A percentile compares a stretch with the other conserved stretches of the same genome.
Evolutionary conservation across 495 filamentous ascomycete genomes (phyloP).

Genomic region (Penicillium canariense): DNA sequence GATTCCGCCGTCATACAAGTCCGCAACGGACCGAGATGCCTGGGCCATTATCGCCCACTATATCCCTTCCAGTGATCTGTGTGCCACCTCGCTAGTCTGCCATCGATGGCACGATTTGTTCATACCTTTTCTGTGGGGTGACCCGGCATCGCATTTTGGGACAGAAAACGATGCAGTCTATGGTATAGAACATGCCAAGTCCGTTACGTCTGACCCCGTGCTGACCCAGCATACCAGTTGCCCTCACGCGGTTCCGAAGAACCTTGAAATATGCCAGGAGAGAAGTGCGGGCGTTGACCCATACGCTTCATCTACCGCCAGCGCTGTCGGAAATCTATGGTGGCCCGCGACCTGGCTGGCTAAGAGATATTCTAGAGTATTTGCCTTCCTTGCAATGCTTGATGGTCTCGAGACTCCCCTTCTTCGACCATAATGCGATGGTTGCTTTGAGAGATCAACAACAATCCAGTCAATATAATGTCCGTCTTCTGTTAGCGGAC

Average conservation of each 20-base stretch:
- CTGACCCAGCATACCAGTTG: conserved; percentile 40
- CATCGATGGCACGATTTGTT: conserved; percentile 60
- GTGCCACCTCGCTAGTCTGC: conserved; percentile 57
- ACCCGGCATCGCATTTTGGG: conserved; percentile 63
- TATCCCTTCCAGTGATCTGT: conserved; percentile 57
- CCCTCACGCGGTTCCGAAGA: conserved; percentile 61
- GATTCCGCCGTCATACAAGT: conserved; percentile 59
- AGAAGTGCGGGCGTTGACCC: conserved; percentile 55
- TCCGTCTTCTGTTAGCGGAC: conserved; percentile 58
- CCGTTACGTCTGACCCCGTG: neutral
- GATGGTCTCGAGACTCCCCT: conserved; percentile 59
- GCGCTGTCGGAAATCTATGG: conserved; percentile 65
- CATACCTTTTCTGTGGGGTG: conserved; percentile 62
- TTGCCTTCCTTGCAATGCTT: conserved; percentile 61
- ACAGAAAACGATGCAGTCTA: conserved; percentile 63
- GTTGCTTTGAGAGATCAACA: conserved; percentile 39
- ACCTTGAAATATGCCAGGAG: conserved; percentile 54
- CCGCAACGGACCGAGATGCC: conserved; percentile 55
- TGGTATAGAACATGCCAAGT: conserved; percentile 31
- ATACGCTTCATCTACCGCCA: conserved; percentile 66
- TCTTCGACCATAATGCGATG: conserved; percentile 64
- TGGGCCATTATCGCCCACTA: conserved; percentile 64
- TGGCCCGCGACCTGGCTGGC: conserved; percentile 59
- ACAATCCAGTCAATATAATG: conserved; percentile 30
- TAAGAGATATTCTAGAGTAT: conserved; percentile 58